Base-by-base conservation (phyloP, 305 asterid species). In the Fraxinus paxiana region DNA sequence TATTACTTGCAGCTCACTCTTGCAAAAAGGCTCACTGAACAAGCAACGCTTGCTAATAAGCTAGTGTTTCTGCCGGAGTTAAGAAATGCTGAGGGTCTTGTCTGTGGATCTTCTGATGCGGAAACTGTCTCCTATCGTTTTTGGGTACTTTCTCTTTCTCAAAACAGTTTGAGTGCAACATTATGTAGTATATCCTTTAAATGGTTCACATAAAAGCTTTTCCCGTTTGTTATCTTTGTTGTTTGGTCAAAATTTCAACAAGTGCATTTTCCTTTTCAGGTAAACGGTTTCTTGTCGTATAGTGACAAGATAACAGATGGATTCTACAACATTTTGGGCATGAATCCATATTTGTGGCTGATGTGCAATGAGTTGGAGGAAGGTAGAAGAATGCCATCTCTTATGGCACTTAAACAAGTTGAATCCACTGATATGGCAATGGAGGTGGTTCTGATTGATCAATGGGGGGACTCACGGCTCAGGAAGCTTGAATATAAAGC, bases 401-500 rank as follows among this genome's bases (percentile, higher is more conserved):
- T 96, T 79, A 84, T 88, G 89, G 87, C 95, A 26, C 88, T 96
- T 26, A 90, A 85, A 85, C 88, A 90, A 71, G 83, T 88, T 75
- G 96, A 91, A 24, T 90, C 92, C 2, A 84, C 77, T 83, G 97
- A 90, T 80, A 82, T 97, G n/a, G 54, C 90, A 2, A 79, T 94
- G 90, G 97, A 96, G 91, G 99, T 92, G 86, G 90, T 88, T 85
- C 86, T 92, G 28, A 89, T 94, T 79, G 99, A 96, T 88, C 82
- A 97, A 73, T 91, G 89, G 41, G 98, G 96, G 65, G 99, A 96
- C 76, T 83, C 97, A 1, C 88, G 86, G 83, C 94, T 96, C 26
- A 89, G 97, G 80, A 97, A 94, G 82, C 92, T 96, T 70, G 97
- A 94, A 87, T 94, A 91, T 85, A 92, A 89, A 87, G 97, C 97